Evolutionary conservation across 352 stramenopile species (phyloP).

Genomic region (Saprolegnia parasitica): DNA sequence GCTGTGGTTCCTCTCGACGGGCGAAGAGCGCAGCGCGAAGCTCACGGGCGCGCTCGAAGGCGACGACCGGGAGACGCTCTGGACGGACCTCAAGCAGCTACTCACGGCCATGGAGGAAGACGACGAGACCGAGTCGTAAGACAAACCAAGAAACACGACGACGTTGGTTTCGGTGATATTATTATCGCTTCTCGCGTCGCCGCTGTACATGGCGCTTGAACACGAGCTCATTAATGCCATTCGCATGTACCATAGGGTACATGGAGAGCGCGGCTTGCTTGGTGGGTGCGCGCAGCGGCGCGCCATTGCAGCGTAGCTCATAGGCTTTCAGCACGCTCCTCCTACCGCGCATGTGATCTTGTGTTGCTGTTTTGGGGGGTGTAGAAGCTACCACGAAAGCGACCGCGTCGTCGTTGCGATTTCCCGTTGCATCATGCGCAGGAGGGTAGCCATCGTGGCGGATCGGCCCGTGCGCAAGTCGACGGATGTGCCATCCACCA

Average conservation of each 20-base stretch:
- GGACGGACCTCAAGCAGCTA: constrained; percentile 62
- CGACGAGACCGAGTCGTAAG: constrained; percentile 42
- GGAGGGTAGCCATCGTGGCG: constrained; percentile 5
- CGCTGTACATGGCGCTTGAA: background rate
- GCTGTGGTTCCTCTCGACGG: constrained; percentile 87
- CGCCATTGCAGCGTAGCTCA: constrained; percentile 21
- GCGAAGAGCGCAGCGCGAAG: constrained; percentile 79
- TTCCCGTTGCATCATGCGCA: constrained; percentile 1
- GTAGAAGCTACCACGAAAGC: constrained; percentile 13
- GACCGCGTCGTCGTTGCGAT: background rate
- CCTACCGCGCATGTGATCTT: constrained; percentile 1
- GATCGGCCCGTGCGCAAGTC: background rate
- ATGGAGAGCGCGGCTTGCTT: background rate
- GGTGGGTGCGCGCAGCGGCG: background rate
- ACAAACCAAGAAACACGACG: background rate
- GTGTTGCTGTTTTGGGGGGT: background rate
- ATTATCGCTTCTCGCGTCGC: background rate
- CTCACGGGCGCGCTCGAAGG: constrained; percentile 86
- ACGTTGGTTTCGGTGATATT: background rate
- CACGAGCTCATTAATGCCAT: background rate
- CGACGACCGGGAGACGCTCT: constrained; percentile 69
- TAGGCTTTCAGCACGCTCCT: constrained; percentile 10
- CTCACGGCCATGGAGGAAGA: constrained; percentile 77
- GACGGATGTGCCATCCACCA: constrained; percentile 3
- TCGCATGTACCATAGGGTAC: background rate